Conservation (phyloP, 2,329 filamentous ascomycete genomes). For the Tolypocladium paradoxum region DNA sequence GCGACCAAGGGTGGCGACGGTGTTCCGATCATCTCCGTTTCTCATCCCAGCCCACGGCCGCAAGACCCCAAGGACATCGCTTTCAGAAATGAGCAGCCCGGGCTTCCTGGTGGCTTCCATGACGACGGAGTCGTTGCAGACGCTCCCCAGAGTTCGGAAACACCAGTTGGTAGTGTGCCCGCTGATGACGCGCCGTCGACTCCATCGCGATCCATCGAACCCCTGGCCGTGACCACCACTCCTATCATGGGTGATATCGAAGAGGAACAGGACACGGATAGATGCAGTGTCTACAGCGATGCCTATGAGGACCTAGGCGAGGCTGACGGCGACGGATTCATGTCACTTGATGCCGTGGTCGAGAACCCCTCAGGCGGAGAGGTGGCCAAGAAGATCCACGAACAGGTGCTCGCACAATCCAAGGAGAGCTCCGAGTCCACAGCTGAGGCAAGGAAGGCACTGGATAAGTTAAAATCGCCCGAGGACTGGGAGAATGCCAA, state of each 20-base stretch:
- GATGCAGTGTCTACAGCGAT: conserved; percentile 59
- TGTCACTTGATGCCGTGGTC: conserved; percentile 63
- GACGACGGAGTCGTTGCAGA: conserved; percentile 18
- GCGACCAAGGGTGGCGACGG: background rate
- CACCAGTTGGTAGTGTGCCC: background rate
- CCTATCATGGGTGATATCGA: conserved; percentile 22
- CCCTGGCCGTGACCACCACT: conserved; percentile 4
- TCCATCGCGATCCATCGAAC: conserved; percentile 10
- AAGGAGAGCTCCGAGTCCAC: background rate
- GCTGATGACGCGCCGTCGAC: background rate
- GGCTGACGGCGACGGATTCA: conserved; percentile 53
- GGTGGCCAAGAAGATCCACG: conserved; percentile 10
- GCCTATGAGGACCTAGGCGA: conserved; percentile 65
- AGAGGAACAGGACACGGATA: conserved; percentile 34
- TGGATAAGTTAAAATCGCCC: conserved; percentile 4
- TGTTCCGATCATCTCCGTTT: conserved; percentile 34
- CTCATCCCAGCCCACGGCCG: conserved; percentile 29
- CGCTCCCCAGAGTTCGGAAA: conserved; percentile 1
- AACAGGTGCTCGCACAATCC: conserved; percentile 2
- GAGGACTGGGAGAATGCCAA: conserved; percentile 59
- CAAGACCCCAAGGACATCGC: conserved; percentile 2
- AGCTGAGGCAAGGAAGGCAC: background rate
- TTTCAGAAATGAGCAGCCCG: conserved; percentile 6
- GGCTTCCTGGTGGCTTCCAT: conserved; percentile 51
- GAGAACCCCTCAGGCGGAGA: conserved; percentile 38